Evolutionary conservation across 495 filamentous ascomycete genomes (phyloP), one percentile per base, ranked within the genome.

Genomic region (Rusavskia elegans): DNA sequence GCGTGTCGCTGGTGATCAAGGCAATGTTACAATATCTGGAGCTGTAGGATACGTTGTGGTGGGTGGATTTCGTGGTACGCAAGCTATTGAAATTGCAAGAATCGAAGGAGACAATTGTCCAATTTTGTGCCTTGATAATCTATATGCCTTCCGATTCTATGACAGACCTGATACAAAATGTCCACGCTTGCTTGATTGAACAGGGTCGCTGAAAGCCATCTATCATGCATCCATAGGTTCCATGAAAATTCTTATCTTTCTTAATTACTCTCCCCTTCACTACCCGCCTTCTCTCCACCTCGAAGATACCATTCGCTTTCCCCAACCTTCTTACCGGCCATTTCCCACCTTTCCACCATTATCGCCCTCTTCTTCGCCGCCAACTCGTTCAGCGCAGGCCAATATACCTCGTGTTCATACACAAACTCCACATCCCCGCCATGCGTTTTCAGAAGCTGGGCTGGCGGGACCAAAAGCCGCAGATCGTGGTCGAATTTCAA

Each of bases 401-500:
- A 98, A 72, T 96, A 98, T 20, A 70, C 66, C 1, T 73, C 61
- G 66, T 98, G 93, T 54, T 93, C 81, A 63, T 98, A 98, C 61
- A 82, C 79, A 59, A 97, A 98, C 49, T 56, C 59, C 50, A 72
- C 75, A 49, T 71, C 72, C 50, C 70, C 76, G 21, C 74, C 76
- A 57, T 68, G 68, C 11, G 60, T 56, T 54, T 76, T 78, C 79
- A 88, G 80, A 38, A 98, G 76, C 51, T 95, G 88, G 57, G 76
- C 68, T 7, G 79, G 61, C 6, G 88, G 89, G 11, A 97, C 83
- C 59, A 85, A 82, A 45, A 83, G 67, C 54, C 72, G 68, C 67
- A 92, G 75, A 59, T 94, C 83, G 59, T 93, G 85, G 67, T 95
- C 94, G 73, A 95, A 97, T 62, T 85, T 87, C 61, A 98, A 77